These are phyloP conservation scores for Linnemannia schmuckeri DNA, from an alignment of 192 early-diverging fungal genomes.

Conservation along the genomic window DNA sequence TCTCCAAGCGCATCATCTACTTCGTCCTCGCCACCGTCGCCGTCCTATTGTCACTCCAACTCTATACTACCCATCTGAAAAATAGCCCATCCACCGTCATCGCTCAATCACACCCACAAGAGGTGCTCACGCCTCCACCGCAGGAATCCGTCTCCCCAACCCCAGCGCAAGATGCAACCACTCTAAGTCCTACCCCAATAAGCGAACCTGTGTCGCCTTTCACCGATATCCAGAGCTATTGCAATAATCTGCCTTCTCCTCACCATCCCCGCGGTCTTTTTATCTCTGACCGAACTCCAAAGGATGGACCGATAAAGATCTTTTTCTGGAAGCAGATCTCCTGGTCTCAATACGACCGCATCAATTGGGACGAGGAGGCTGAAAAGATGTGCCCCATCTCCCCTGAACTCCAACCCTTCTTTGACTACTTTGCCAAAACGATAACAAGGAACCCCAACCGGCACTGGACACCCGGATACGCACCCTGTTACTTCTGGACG, in stretches of 20 bases:
- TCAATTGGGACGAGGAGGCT: neutral
- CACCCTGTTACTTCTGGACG: slow-evolving; percentile 2
- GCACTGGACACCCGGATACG: neutral
- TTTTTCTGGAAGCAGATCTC: neutral
- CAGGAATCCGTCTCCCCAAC: no score
- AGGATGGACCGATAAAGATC: neutral
- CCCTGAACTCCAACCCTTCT: neutral
- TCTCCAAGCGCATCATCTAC: no score
- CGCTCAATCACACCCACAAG: no score
- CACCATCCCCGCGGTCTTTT: neutral
- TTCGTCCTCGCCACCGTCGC: no score
- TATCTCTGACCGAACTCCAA: neutral
- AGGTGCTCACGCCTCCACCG: no score
- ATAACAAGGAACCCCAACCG: neutral
- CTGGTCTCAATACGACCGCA: neutral
- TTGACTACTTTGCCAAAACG: neutral
- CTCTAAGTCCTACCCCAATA: no score
- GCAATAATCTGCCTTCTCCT: neutral
- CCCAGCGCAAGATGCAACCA: no score
- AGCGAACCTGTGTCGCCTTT: no score
- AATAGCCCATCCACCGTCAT: no score
- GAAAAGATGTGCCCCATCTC: neutral
- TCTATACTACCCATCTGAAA: no score
- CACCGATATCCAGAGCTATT: neutral
- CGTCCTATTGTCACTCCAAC: no score